Percentiles rank a stretch among this genome's conserved stretches.
phyloP scores from a whole-genome alignment of 345 rosid genomes.

The thale cress (Arabidopsis thaliana) region TAIR10.1 NC_003071.7:455501-456000 shows the following conservation, averaged over 20 bases:
- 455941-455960: slow-evolving; percentile 44
- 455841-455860: slow-evolving; percentile 97
- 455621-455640: too few relatives aligned
- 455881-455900: slow-evolving; percentile 84
- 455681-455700: too few relatives aligned
- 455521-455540: too few relatives aligned
- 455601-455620: too few relatives aligned
- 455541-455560: too few relatives aligned
- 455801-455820: slow-evolving; percentile 65
- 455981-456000: slow-evolving; percentile 72
- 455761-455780: slow-evolving; percentile 84
- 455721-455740: too few relatives aligned
- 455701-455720: too few relatives aligned
- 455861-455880: slow-evolving; percentile 83
- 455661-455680: too few relatives aligned
- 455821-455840: slow-evolving; percentile 91
- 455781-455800: slow-evolving; percentile 70
- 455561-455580: too few relatives aligned
- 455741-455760: slow-evolving; percentile 49
- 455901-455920: slow-evolving; percentile 51
- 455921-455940: slow-evolving; percentile 34
- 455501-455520: too few relatives aligned
- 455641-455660: too few relatives aligned
- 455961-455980: slow-evolving; percentile 68
- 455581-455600: too few relatives aligned